These are phyloP conservation scores for Pestalotiopsis sp. DNA, from an alignment of 2,329 filamentous ascomycete species.

Conservation along the genomic window DNA sequence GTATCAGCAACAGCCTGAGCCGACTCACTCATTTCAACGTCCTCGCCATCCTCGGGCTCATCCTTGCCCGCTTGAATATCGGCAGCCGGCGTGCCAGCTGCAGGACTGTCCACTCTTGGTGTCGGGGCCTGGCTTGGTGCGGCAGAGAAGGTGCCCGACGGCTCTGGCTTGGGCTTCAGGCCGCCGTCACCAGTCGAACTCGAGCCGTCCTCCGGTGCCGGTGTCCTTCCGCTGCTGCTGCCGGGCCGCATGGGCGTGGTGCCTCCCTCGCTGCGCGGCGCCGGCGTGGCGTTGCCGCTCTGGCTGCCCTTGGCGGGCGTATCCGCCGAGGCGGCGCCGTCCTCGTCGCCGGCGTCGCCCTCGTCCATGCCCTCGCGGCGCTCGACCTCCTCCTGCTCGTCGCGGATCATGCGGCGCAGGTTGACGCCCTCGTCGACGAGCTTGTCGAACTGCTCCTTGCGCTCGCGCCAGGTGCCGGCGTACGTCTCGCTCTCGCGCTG, in stretches of 20 bases:
- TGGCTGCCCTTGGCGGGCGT: constrained; percentile 52
- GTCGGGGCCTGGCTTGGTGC: constrained; percentile 40
- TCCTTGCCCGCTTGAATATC: constrained; percentile 25
- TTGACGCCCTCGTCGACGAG: constrained; percentile 93
- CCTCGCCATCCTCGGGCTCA: constrained; percentile 37
- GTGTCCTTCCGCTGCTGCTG: constrained; percentile 36
- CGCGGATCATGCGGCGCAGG: constrained; percentile 81
- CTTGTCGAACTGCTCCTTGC: constrained; percentile 81
- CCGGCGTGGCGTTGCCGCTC: constrained; percentile 55
- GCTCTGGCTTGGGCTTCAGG: constrained; percentile 36
- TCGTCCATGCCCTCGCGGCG: constrained; percentile 81
- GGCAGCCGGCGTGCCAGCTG: constrained; percentile 20
- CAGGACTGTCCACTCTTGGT: constrained; percentile 28
- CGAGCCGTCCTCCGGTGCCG: constrained; percentile 34
- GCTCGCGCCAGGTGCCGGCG: constrained; percentile 80
- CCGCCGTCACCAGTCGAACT: constrained; percentile 29
- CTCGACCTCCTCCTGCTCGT: constrained; percentile 95
- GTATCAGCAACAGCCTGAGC: constrained; percentile 34
- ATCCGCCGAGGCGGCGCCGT: constrained; percentile 36
- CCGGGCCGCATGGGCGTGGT: constrained; percentile 44
- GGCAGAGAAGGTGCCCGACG: constrained; percentile 37
- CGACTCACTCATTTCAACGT: constrained; percentile 39
- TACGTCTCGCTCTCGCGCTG: constrained; percentile 84
- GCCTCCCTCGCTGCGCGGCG: constrained; percentile 31
- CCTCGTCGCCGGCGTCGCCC: constrained; percentile 49